These are phyloP conservation scores for Malassezia obtusa DNA, from an alignment of 1,284 basidiomycete genomes.

Conservation along the genomic window DNA sequence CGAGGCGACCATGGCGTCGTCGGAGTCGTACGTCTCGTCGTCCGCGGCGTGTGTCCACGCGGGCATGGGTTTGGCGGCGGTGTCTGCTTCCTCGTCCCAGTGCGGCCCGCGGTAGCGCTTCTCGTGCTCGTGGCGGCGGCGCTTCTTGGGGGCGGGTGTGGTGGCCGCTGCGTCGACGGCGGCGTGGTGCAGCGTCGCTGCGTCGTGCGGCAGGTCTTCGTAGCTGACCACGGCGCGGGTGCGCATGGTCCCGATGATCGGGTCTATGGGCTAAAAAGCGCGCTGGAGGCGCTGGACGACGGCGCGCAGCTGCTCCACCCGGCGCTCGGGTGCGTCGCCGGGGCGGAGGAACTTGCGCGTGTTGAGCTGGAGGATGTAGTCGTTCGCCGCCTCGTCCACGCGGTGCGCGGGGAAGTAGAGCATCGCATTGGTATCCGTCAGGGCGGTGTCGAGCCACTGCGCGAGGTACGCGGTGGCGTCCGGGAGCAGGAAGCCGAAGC, in stretches of 20 bases:
- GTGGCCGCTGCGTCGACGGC: background rate
- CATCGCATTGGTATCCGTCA: slow-evolving; percentile 1
- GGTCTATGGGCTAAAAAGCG: slow-evolving; percentile 4
- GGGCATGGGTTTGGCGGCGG: background rate
- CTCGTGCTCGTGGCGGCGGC: background rate
- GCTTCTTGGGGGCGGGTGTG: background rate
- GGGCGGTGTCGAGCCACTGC: slow-evolving; percentile 23
- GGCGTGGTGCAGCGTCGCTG: background rate
- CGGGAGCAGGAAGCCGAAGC: slow-evolving; percentile 31
- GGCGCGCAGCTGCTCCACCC: slow-evolving; percentile 9
- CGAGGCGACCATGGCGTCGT: slow-evolving; percentile 16
- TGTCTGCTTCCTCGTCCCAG: slow-evolving; percentile 6
- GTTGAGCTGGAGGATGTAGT: slow-evolving; percentile 16
- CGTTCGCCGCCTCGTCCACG: slow-evolving; percentile 22
- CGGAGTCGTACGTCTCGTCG: background rate
- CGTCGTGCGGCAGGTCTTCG: slow-evolving; percentile 16
- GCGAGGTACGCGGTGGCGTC: slow-evolving; percentile 25
- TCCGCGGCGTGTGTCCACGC: background rate
- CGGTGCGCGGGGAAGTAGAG: slow-evolving; percentile 22
- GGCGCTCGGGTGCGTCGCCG: slow-evolving; percentile 7
- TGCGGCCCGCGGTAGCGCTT: slow-evolving; percentile 10
- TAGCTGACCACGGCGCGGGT: slow-evolving; percentile 12
- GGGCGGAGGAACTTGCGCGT: slow-evolving; percentile 14
- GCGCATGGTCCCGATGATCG: slow-evolving; percentile 5
- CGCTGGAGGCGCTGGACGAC: slow-evolving; percentile 14